Evolutionary conservation across 306 rosid genomes (phyloP).

Genomic region (Rubus parviflorus): DNA sequence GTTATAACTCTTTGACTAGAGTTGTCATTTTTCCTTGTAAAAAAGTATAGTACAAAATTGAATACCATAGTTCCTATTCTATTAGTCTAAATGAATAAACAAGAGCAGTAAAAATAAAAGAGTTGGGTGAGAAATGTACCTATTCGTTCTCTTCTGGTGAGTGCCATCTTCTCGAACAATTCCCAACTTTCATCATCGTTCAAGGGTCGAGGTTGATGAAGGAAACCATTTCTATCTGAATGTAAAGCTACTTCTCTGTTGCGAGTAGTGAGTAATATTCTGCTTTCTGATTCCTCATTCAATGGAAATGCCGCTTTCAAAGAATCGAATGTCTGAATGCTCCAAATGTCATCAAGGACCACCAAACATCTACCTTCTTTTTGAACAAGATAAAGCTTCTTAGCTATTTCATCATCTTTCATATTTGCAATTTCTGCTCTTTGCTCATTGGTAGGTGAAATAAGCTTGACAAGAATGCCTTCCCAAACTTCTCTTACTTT

Average conservation of each 20-base stretch:
- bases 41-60: too few relatives aligned
- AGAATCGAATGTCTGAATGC: neutral
- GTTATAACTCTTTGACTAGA: too few relatives aligned
- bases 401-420: neutral
- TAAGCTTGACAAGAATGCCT: neutral
- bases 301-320: neutral
- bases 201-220: neutral
- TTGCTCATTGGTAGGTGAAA: slow-evolving; percentile 22
- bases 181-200: slow-evolving; percentile 2
- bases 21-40: too few relatives aligned
- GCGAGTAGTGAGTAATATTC: slow-evolving; percentile 7
- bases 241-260: neutral
- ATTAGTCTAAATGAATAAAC: neutral
- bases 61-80: too few relatives aligned
- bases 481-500: neutral
- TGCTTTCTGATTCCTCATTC: neutral
- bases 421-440: neutral
- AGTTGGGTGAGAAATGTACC: too few relatives aligned
- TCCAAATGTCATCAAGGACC: slow-evolving; percentile 22
- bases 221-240: neutral
- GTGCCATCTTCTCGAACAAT: neutral
- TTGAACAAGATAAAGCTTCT: neutral
- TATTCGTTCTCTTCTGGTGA: too few relatives aligned
- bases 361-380: slow-evolving; percentile 1
- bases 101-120: neutral